Evolutionary conservation across 2,329 filamentous ascomycete genomes (phyloP).

Genomic region (Rachicladosporium sp.): DNA sequence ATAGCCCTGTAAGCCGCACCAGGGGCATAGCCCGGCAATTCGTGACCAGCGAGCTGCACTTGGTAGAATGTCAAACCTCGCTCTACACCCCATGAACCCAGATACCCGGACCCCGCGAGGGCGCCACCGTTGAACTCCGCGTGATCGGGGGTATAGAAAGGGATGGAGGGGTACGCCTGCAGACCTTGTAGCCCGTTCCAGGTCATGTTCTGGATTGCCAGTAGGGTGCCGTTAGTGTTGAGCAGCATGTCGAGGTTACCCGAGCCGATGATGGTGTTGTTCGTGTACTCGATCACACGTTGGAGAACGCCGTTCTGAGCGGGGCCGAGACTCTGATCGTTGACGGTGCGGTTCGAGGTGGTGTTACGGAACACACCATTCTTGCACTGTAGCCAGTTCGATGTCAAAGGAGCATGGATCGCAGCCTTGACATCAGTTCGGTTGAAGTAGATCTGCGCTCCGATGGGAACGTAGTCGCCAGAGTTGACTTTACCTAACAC

Average conservation of each 20-base stretch:
- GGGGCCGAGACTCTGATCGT: conserved; percentile 28
- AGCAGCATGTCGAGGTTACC: conserved; percentile 39
- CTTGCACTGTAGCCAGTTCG: conserved; percentile 19
- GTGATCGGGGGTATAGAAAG: conserved; percentile 34
- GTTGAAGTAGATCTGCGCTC: conserved; percentile 44
- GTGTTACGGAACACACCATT: conserved; percentile 17
- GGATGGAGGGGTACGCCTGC: conserved; percentile 27
- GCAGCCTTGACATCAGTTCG: conserved; percentile 39
- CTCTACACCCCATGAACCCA: conserved; percentile 31
- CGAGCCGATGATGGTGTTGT: conserved; percentile 39
- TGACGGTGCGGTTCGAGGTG: conserved; percentile 10
- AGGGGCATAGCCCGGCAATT: conserved; percentile 32
- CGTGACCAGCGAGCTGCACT: conserved; percentile 30
- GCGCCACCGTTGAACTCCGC: conserved; percentile 28
- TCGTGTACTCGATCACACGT: conserved; percentile 39
- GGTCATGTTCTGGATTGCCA: conserved; percentile 43
- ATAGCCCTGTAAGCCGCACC: conserved; percentile 31
- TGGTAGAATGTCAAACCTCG: conserved; percentile 36
- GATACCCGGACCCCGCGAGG: conserved; percentile 28
- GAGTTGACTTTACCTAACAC: conserved; percentile 10
- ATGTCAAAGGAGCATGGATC: conserved; percentile 32
- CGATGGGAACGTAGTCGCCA: conserved; percentile 10
- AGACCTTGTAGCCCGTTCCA: conserved; percentile 40
- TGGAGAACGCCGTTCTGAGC: conserved; percentile 29
- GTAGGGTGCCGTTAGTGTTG: conserved; percentile 38